Conservation (phyloP, 805 yeast species). For the Schizosaccharomyces lindneri region DNA sequence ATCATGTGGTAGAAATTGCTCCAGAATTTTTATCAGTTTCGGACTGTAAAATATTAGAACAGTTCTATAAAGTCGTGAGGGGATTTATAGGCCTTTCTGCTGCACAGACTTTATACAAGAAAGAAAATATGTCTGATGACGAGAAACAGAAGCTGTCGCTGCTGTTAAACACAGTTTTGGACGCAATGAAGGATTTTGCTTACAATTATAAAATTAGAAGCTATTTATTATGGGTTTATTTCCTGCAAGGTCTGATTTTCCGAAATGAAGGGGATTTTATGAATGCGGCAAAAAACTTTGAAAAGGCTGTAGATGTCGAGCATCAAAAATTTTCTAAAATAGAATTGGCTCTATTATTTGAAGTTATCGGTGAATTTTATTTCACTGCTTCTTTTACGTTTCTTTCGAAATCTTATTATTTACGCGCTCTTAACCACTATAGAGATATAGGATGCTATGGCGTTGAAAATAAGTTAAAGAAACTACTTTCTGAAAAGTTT, state of each 20-base stretch:
- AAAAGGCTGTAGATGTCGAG: not conserved
- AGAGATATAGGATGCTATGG: not conserved
- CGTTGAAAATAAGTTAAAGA: not conserved
- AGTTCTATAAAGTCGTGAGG: not conserved
- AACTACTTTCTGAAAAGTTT: not conserved
- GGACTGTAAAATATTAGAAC: not conserved
- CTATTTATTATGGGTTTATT: not conserved
- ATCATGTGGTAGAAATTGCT: not conserved
- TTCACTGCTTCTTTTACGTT: not conserved
- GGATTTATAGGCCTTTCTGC: not conserved
- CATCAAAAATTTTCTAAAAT: not conserved
- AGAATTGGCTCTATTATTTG: not conserved
- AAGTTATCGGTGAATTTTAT: not conserved
- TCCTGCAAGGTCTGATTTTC: not conserved
- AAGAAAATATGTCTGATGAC: not conserved
- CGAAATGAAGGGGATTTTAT: not conserved
- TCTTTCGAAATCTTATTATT: not conserved
- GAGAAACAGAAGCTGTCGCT: not conserved
- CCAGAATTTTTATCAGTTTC: not conserved
- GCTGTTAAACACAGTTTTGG: too few species aligned
- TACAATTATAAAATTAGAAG: too few species aligned
- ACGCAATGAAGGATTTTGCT: too few species aligned
- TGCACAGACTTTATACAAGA: not conserved
- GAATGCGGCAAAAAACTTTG: not conserved
- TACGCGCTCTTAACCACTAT: not conserved